phyloP scores from a whole-genome alignment of 2,329 filamentous ascomycete genomes.

The Colletotrichum tropicale region DNA sequence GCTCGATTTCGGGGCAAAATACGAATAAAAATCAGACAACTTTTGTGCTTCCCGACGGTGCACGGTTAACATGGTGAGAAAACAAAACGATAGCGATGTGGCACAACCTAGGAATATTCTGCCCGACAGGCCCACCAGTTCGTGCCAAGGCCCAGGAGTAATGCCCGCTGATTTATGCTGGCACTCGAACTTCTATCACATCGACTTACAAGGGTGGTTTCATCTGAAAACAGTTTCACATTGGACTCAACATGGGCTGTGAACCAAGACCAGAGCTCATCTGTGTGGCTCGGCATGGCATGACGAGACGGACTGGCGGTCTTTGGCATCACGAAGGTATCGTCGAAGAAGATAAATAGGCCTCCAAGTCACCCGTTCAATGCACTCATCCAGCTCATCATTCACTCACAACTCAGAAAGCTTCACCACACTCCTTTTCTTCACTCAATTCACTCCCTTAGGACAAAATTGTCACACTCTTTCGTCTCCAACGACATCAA shows the following conservation, averaged over 20 bases:
- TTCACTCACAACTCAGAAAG: background rate
- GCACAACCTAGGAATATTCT: background rate
- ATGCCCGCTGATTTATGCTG: background rate
- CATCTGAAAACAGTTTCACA: background rate
- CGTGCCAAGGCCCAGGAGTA: background rate
- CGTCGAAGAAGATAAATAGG: background rate
- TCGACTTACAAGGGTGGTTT: background rate
- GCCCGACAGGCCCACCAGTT: background rate
- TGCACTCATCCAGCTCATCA: background rate
- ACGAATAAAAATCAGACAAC: rapidly evolving
- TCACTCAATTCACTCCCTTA: background rate
- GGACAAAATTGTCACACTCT: background rate
- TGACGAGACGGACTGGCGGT: background rate
- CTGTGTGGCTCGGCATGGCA: background rate
- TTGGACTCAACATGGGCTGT: background rate
- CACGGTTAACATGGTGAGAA: background rate
- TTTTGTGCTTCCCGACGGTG: background rate
- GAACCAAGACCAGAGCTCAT: background rate
- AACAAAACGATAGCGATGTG: background rate
- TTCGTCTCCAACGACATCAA: background rate
- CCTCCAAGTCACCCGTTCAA: background rate
- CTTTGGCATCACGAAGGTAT: background rate
- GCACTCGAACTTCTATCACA: background rate
- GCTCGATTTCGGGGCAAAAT: background rate
- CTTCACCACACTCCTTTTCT: background rate